Conservation (phyloP, 2,329 filamentous ascomycete species). For the Phialocephala sp. region DNA sequence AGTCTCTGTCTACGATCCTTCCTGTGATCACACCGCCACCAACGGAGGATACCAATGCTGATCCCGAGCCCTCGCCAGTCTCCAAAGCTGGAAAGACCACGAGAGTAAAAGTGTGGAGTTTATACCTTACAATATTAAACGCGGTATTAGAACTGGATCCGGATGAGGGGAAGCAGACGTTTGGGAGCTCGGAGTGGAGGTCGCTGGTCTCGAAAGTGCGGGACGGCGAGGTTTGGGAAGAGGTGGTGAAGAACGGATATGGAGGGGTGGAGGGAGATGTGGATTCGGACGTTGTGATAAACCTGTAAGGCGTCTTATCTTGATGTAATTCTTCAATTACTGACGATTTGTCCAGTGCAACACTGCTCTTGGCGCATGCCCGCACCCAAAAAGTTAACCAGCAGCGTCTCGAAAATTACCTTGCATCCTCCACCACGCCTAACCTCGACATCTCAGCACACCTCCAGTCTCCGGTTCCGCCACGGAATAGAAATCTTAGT, state of each 20-base stretch:
- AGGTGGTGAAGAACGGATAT: conserved; percentile 87
- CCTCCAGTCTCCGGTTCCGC: conserved; percentile 50
- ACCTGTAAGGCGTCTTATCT: conserved; percentile 65
- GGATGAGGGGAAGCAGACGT: conserved; percentile 87
- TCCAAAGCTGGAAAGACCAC: conserved; percentile 80
- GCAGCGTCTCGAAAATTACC: conserved; percentile 84
- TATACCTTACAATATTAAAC: conserved; percentile 93
- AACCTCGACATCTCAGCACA: conserved; percentile 74
- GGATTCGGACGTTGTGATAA: conserved; percentile 92
- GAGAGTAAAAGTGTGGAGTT: conserved; percentile 94
- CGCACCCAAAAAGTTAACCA: conserved; percentile 84
- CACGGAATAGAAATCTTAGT: conserved; percentile 71
- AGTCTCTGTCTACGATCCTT: conserved; percentile 83
- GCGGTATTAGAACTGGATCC: conserved; percentile 86
- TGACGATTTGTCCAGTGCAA: conserved; percentile 65
- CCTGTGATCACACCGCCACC: conserved; percentile 73
- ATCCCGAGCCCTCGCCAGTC: conserved; percentile 64
- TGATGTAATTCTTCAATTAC: conserved; percentile 22
- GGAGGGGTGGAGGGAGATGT: conserved; percentile 87
- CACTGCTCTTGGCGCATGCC: conserved; percentile 88
- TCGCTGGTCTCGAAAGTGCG: conserved; percentile 81
- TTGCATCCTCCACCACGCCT: conserved; percentile 76
- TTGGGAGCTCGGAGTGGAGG: conserved; percentile 87
- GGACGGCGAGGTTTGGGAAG: conserved; percentile 93
- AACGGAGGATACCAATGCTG: conserved; percentile 43